Base-by-base conservation (phyloP, 805 yeast genomes). In the Candida berthetii region DNA sequence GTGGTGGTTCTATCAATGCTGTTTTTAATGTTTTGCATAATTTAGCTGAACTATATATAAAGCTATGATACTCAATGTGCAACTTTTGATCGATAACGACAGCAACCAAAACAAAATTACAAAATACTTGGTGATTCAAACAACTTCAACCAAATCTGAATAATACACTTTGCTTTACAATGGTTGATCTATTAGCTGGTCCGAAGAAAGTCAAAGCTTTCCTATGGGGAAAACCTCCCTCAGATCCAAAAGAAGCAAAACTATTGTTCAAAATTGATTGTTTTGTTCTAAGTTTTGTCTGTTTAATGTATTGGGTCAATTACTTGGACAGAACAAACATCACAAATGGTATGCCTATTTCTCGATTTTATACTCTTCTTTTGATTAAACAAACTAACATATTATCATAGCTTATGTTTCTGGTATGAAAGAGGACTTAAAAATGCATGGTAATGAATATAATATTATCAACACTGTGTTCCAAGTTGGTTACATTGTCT, bases 351-450 rank as follows among this genome's bases (percentile, higher is more conserved):
- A 9, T 7, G 25, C n/a, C n/a, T n/a, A n/a, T n/a, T n/a, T n/a
- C n/a, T n/a, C n/a, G 25, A 22, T 22, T 22, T 22, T 22, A 22
- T 22, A n/a, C 25, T 22, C 8, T 7, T 7, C 9, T 22, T 22
- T 22, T 9, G 25, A 7, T 22, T 6, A 22, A 7, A 9, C 25
- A 22, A 22, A 7, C 9, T 7, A 7, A 7, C 6, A 22, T 22
- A 22, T 7, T 22, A 7, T 22, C 9, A 7, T 22, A 22, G 25
- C 86, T 3, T 80, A 80, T 52, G 81, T 79, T n/a, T 68, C 78
- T 10, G 86, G 86, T 10, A 76, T 81, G 84, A 69, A 76, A 48
- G 78, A 76, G 42, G 84, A 73, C 40, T 49, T 76, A 41, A 48
- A 60, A 3, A 62, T 77, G 66, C 45, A 53, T 32, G 78, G 79